A percentile compares a stretch with the other conserved stretches of the same genome.
Evolutionary conservation across 495 filamentous ascomycete species (phyloP).

Genomic region (Venustampulla echinocandica): DNA sequence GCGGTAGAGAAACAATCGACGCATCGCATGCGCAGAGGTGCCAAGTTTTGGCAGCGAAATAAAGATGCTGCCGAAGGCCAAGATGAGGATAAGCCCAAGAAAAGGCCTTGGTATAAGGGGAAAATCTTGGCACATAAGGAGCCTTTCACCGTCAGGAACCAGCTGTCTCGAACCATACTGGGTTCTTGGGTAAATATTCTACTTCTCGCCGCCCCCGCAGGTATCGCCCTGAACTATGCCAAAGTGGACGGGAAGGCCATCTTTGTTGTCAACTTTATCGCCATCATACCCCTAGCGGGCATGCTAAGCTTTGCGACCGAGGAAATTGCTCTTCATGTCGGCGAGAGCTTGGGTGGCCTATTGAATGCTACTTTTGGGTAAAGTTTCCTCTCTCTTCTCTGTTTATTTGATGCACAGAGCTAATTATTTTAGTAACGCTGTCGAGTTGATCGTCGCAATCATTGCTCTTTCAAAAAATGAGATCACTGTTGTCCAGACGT

Average conservation of each 20-base stretch:
- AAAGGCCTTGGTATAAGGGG: slow-evolving; percentile 25
- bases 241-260: slow-evolving; percentile 39
- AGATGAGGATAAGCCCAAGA: slow-evolving; percentile 29
- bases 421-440: slow-evolving; percentile 57
- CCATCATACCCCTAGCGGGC: slow-evolving; percentile 83
- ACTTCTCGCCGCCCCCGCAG: slow-evolving; percentile 67
- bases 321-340: slow-evolving; percentile 73
- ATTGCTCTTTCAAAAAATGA: slow-evolving; percentile 66
- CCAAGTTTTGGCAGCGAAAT: slow-evolving; percentile 6
- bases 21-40: slow-evolving; percentile 2
- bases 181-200: slow-evolving; percentile 80
- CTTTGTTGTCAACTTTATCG: slow-evolving; percentile 85
- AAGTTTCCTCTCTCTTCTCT: slow-evolving; percentile 13
- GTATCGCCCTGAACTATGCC: slow-evolving; percentile 65
- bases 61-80: slow-evolving; percentile 16
- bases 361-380: slow-evolving; percentile 86
- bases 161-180: slow-evolving; percentile 62
- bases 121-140: slow-evolving; percentile 29
- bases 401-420: neutral
- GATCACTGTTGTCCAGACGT: slow-evolving; percentile 85
- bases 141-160: slow-evolving; percentile 55
- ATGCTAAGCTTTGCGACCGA: slow-evolving; percentile 88
- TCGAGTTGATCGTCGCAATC: slow-evolving; percentile 85
- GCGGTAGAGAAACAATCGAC: slow-evolving; percentile 1
- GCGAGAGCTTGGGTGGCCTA: slow-evolving; percentile 79